Conservation (phyloP, 352 stramenopile genomes). For the Peronospora destructor region DNA sequence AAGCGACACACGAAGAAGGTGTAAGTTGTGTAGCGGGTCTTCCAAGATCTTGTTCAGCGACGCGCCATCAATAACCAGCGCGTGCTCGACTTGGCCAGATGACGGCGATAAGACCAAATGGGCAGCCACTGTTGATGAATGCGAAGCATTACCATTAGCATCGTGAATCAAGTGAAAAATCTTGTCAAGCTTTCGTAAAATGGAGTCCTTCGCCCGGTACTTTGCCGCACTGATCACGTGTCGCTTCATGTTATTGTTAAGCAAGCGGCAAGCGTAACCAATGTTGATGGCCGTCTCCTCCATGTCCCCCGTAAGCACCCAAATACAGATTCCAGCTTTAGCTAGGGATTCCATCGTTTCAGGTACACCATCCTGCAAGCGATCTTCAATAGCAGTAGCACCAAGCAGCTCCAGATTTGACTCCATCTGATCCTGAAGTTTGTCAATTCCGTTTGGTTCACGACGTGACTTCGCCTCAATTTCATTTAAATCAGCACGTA, state of each 20-base stretch:
- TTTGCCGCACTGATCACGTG: conserved; percentile 69
- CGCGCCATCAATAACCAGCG: conserved; percentile 93
- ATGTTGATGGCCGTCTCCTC: conserved; percentile 89
- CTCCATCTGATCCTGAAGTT: conserved; percentile 74
- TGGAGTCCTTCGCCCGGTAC: conserved; percentile 59
- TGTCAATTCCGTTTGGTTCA: conserved; percentile 56
- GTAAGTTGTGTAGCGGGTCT: conserved; percentile 63
- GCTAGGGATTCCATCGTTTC: conserved; percentile 70
- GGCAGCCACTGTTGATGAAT: conserved; percentile 16
- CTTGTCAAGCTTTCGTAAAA: conserved; percentile 68
- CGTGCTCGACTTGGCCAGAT: conserved; percentile 46
- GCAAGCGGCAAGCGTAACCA: conserved; percentile 72
- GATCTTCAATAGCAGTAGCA: conserved; percentile 83
- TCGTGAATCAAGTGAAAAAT: conserved; percentile 70
- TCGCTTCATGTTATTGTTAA: conserved; percentile 93
- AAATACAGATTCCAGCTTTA: conserved; percentile 80
- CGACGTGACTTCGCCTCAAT: conserved; percentile 61
- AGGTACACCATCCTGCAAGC: conserved; percentile 74
- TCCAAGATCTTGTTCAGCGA: conserved; percentile 80
- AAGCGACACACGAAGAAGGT: conserved; percentile 74
- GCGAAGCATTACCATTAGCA: conserved; percentile 14
- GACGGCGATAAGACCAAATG: conserved; percentile 27
- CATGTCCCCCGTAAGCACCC: conserved; percentile 86
- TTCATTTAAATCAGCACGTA: conserved; percentile 52
- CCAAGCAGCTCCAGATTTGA: conserved; percentile 68